Conservation (phyloP, 192 early-diverging fungal genomes). For the Mortierella hygrophila region DNA sequence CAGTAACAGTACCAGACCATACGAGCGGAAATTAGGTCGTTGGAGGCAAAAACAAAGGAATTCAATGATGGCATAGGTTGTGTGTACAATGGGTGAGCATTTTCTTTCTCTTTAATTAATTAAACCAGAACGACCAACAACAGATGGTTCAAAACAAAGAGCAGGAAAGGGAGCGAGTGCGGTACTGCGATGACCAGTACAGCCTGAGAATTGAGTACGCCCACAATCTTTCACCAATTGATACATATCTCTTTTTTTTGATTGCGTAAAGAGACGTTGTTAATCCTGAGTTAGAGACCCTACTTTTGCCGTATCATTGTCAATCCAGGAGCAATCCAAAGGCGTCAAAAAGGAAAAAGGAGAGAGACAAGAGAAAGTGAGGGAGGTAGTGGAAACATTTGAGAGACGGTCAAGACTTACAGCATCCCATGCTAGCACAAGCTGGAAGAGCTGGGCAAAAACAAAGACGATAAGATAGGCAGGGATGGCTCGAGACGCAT, state of each 20-base stretch:
- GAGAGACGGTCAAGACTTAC: conserved; percentile 57
- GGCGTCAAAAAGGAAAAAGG: background rate
- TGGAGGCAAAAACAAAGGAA: background rate
- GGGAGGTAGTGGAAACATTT: background rate
- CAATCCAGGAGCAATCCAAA: background rate
- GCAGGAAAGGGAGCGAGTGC: background rate
- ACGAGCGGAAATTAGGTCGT: background rate
- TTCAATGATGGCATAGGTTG: background rate
- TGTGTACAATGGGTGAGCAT: background rate
- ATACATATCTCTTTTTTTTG: background rate
- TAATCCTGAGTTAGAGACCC: background rate
- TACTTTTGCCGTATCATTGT: background rate
- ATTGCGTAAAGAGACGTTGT: background rate
- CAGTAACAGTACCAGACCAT: background rate
- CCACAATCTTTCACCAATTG: background rate
- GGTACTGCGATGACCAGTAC: background rate
- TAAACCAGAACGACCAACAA: too few species aligned
- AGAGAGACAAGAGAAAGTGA: background rate
- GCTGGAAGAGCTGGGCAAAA: conserved; percentile 76
- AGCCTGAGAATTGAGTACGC: background rate
- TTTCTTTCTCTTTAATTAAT: background rate
- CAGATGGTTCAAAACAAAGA: too few species aligned
- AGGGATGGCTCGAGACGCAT: conserved; percentile 62
- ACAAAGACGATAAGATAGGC: conserved; percentile 83
- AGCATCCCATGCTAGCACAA: conserved; percentile 75